Evolutionary conservation across 2,329 filamentous ascomycete genomes (phyloP).

Genomic region (Cephalotrichum gorgonifer): DNA sequence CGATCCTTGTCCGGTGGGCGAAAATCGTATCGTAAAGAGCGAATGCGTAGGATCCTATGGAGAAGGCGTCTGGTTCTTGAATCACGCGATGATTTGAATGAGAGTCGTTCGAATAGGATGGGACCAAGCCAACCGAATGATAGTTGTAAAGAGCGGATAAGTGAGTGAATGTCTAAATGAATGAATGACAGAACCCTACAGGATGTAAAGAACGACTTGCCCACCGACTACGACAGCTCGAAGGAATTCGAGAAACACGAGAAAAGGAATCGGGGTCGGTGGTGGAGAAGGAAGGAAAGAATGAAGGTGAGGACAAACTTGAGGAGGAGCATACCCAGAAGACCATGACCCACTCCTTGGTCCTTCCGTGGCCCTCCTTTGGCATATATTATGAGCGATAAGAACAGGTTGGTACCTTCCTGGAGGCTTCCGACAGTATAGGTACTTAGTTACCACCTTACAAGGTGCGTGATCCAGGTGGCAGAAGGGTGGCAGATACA

Average conservation of each 20-base stretch:
- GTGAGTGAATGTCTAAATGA: too few relatives aligned
- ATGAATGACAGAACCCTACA: conserved; percentile 14
- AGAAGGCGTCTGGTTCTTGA: neutral
- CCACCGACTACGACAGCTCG: conserved; percentile 38
- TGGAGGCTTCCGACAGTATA: too few relatives aligned
- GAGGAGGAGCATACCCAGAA: neutral
- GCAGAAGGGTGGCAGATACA: too few relatives aligned
- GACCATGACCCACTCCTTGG: neutral
- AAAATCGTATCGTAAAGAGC: neutral
- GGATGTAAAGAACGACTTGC: conserved; percentile 44
- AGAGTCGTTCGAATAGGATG: too few relatives aligned
- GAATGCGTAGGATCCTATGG: neutral
- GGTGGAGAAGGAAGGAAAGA: conserved; percentile 10
- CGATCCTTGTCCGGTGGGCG: neutral
- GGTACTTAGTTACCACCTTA: too few relatives aligned
- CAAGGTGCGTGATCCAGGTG: too few relatives aligned
- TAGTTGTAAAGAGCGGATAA: conserved; percentile 21
- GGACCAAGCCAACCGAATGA: neutral
- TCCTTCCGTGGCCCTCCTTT: too few relatives aligned
- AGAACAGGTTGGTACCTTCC: too few relatives aligned
- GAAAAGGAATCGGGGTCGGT: conserved; percentile 20
- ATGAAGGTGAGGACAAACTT: conserved; percentile 11
- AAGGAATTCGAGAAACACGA: conserved; percentile 9
- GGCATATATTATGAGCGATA: too few relatives aligned
- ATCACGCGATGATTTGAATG: neutral